phyloP scores from a whole-genome alignment of 768 basidiomycete species.

The Paxillus involutus region DNA sequence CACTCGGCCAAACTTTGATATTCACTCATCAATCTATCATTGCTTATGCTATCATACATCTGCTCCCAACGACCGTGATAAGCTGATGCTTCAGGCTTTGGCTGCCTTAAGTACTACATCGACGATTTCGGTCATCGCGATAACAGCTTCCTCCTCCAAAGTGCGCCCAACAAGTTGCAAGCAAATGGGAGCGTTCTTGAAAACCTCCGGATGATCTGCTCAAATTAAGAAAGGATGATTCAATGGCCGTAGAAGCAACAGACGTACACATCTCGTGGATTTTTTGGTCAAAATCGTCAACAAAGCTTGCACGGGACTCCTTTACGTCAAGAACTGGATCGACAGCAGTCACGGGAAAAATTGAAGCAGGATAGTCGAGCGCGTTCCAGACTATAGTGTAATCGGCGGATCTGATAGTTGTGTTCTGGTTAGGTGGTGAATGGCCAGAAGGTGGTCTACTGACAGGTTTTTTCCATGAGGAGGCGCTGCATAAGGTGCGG shows the following conservation, averaged over 20 bases:
- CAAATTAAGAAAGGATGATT: background rate
- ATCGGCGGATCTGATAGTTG: slow-evolving; percentile 36
- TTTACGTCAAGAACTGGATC: slow-evolving; percentile 53
- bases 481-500: slow-evolving; percentile 56
- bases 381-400: slow-evolving; percentile 70
- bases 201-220: slow-evolving; percentile 57
- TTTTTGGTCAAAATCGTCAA: slow-evolving; percentile 44
- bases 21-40: background rate
- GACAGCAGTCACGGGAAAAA: slow-evolving; percentile 66
- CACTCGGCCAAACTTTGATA: slow-evolving; percentile 25
- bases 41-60: background rate
- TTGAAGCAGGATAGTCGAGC: slow-evolving; percentile 62
- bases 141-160: slow-evolving; percentile 73
- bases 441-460: slow-evolving; percentile 13
- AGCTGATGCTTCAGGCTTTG: background rate
- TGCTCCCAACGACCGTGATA: background rate
- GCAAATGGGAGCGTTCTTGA: slow-evolving; percentile 56
- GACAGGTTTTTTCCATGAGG: slow-evolving; percentile 63
- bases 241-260: background rate
- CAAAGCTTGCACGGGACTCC: slow-evolving; percentile 45
- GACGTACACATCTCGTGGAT: slow-evolving; percentile 56
- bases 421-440: background rate
- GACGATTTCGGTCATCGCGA: slow-evolving; percentile 67
- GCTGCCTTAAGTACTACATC: slow-evolving; percentile 46
- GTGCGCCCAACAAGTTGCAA: slow-evolving; percentile 70